Conservation (phyloP, 2,329 filamentous ascomycete species). For the Sarocladium oryzae region DNA sequence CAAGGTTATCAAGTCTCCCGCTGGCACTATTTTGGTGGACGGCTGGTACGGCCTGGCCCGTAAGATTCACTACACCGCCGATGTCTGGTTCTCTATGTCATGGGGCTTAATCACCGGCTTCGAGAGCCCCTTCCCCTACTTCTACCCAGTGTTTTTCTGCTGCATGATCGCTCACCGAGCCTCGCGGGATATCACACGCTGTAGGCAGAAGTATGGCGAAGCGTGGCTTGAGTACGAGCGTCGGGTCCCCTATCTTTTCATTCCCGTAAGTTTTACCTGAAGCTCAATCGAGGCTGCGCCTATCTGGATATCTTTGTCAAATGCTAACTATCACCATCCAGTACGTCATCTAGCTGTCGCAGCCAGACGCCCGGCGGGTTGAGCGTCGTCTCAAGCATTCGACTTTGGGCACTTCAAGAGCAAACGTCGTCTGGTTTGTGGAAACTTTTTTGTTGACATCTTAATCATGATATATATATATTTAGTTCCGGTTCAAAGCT, state of each 20-base stretch:
- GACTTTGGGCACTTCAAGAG: too few species aligned
- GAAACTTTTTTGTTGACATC: too few species aligned
- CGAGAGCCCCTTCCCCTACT: slow-evolving; percentile 78
- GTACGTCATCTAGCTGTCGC: slow-evolving; percentile 34
- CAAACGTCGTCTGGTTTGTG: too few species aligned
- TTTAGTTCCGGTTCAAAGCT: too few species aligned
- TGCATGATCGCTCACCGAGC: slow-evolving; percentile 79
- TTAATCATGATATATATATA: too few species aligned
- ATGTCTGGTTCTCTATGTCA: slow-evolving; percentile 41
- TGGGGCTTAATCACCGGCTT: slow-evolving; percentile 49
- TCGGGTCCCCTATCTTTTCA: slow-evolving; percentile 76
- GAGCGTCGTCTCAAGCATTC: too few species aligned
- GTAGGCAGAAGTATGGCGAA: slow-evolving; percentile 73
- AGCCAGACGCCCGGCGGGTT: neutral
- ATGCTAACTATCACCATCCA: slow-evolving; percentile 18
- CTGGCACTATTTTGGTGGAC: slow-evolving; percentile 71
- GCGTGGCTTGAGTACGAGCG: slow-evolving; percentile 76
- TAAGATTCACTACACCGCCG: slow-evolving; percentile 50
- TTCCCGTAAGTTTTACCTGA: slow-evolving; percentile 47
- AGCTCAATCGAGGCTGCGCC: neutral
- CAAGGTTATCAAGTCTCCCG: slow-evolving; percentile 64
- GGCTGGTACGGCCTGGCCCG: slow-evolving; percentile 77
- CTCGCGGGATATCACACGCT: slow-evolving; percentile 68
- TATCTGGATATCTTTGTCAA: too few species aligned
- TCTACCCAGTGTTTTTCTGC: slow-evolving; percentile 79